These are phyloP conservation scores for Colletotrichum sp. DNA, from an alignment of 2,329 filamentous ascomycete species.

Conservation along the genomic window DNA sequence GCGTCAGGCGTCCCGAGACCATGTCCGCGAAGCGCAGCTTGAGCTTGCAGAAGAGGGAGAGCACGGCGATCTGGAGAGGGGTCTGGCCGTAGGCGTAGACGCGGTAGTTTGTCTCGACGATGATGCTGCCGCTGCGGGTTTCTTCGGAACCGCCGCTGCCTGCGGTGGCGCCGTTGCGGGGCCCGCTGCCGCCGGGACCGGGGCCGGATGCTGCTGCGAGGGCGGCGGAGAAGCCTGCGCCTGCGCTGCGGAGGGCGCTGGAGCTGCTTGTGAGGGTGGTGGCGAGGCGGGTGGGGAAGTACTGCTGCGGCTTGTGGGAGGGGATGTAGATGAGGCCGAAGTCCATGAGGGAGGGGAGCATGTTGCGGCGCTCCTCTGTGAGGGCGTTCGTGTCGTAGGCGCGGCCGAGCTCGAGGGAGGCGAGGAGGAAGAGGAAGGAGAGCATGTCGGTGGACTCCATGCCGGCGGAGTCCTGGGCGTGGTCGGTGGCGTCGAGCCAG, in stretches of 20 bases:
- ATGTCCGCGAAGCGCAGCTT: constrained; percentile 93
- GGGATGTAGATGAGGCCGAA: constrained; percentile 89
- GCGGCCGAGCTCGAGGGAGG: constrained; percentile 88
- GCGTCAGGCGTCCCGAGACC: constrained; percentile 88
- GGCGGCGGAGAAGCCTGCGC: constrained; percentile 72
- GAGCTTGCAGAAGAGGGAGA: constrained; percentile 87
- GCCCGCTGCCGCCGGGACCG: constrained; percentile 3
- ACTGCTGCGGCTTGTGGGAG: constrained; percentile 61
- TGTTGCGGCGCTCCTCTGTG: constrained; percentile 80
- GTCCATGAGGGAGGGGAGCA: constrained; percentile 89
- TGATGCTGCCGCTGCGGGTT: constrained; percentile 77
- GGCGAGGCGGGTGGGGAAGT: constrained; percentile 91
- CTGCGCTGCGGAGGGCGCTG: constrained; percentile 72
- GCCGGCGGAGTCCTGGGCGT: constrained; percentile 58
- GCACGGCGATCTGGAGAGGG: constrained; percentile 90
- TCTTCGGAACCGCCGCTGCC: constrained; percentile 39
- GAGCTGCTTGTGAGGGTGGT: constrained; percentile 85
- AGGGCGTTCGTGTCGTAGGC: constrained; percentile 89
- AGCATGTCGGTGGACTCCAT: constrained; percentile 94
- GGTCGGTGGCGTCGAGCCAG: constrained; percentile 85
- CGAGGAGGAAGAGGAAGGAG: constrained; percentile 94
- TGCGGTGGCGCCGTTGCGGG: constrained; percentile 36
- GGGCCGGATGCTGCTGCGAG: constrained; percentile 49
- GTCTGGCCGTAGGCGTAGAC: constrained; percentile 97
- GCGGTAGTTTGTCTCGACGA: constrained; percentile 97